Conservation (phyloP, 176 grass and related monocot species). For the Panicum miliaceum region DNA sequence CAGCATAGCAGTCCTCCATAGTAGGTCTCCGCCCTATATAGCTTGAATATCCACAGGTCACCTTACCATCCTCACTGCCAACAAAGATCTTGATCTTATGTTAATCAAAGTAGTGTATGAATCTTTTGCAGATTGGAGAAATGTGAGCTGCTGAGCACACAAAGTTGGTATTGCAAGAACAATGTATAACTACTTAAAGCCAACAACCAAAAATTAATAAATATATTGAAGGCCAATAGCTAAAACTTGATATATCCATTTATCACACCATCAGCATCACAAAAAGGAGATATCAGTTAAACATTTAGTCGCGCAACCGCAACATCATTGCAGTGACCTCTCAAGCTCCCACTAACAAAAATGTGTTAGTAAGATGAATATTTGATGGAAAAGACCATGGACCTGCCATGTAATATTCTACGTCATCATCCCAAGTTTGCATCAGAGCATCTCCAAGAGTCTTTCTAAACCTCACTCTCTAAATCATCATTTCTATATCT, state of each 20-base stretch:
- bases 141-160: not conserved
- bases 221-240: not conserved
- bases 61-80: constrained; percentile 69
- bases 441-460: too few relatives aligned
- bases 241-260: not conserved
- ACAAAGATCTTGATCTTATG: constrained; percentile 14
- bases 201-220: not conserved
- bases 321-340: constrained; percentile 1
- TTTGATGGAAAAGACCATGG: not conserved
- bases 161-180: not conserved
- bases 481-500: too few relatives aligned
- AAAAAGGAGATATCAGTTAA: not conserved
- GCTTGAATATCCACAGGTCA: constrained; percentile 78
- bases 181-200: not conserved
- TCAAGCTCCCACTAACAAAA: not conserved
- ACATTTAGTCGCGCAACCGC: not conserved
- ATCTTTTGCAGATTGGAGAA: not conserved
- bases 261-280: not conserved
- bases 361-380: not conserved
- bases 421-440: not conserved
- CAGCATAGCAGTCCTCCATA: constrained; percentile 89
- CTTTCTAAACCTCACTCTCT: too few relatives aligned
- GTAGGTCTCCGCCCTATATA: constrained; percentile 64
- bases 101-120: constrained; percentile 17
- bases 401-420: not conserved